Percentiles rank a stretch among this genome's conserved stretches.
phyloP scores from a whole-genome alignment of 169 alveolate genomes.

The Plasmodium gonderi region DNA sequence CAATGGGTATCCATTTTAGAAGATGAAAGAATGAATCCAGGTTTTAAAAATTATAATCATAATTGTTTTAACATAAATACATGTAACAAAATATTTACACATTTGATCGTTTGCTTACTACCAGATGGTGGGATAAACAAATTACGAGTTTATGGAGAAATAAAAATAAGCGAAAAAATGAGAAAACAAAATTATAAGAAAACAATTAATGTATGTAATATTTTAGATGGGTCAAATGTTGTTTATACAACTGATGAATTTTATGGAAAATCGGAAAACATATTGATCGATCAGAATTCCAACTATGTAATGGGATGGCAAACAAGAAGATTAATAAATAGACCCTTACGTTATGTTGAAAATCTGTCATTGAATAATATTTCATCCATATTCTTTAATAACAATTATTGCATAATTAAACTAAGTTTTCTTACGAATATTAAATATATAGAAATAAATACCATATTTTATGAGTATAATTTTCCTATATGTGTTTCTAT shows the following conservation, averaged over 20 bases:
- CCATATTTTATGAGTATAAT: slow-evolving; percentile 74
- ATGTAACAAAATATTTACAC: slow-evolving; percentile 74
- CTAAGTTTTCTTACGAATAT: slow-evolving; percentile 57
- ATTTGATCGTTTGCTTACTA: slow-evolving; percentile 68
- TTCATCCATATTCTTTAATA: slow-evolving; percentile 51
- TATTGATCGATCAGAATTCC: slow-evolving; percentile 55
- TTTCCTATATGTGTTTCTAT: slow-evolving; percentile 69
- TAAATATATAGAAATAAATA: slow-evolving; percentile 72
- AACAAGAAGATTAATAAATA: slow-evolving; percentile 62
- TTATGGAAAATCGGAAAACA: slow-evolving; percentile 71
- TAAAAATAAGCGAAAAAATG: slow-evolving; percentile 53
- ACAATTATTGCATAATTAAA: slow-evolving; percentile 72
- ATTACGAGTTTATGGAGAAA: slow-evolving; percentile 80
- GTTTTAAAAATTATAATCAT: slow-evolving; percentile 70
- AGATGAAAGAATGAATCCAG: slow-evolving; percentile 77
- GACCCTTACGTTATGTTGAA: slow-evolving; percentile 71
- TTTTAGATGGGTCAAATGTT: slow-evolving; percentile 66
- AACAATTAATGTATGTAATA: slow-evolving; percentile 57
- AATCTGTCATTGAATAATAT: slow-evolving; percentile 60
- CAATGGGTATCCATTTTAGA: slow-evolving; percentile 75
- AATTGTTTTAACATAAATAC: slow-evolving; percentile 74
- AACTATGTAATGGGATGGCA: slow-evolving; percentile 75
- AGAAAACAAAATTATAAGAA: slow-evolving; percentile 57
- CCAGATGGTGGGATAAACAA: slow-evolving; percentile 81
- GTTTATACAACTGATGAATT: slow-evolving; percentile 75